A percentile compares a stretch with the other conserved stretches of the same genome.
Evolutionary conservation across 2,329 filamentous ascomycete species (phyloP).

Genomic region (Lachnellula arida): DNA sequence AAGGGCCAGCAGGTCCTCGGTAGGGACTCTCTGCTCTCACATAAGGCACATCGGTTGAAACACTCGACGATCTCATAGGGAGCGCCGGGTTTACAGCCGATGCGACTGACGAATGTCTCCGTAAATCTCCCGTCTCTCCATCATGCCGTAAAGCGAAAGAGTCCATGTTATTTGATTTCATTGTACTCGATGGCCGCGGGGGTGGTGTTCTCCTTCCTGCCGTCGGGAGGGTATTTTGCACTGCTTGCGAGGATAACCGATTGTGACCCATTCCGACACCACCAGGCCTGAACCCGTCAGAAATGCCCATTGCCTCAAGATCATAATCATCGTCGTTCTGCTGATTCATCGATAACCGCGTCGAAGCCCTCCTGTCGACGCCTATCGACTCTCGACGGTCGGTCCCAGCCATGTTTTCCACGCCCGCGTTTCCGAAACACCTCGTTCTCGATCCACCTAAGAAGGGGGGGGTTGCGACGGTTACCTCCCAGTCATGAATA

Average conservation of each 20-base stretch:
- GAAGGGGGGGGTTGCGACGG: background rate
- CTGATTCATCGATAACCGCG: conserved; percentile 38
- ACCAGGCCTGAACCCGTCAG: conserved; percentile 47
- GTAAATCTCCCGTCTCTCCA: conserved; percentile 35
- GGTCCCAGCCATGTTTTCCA: conserved; percentile 37
- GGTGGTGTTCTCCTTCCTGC: conserved; percentile 26
- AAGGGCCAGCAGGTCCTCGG: conserved; percentile 59
- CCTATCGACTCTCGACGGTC: conserved; percentile 36
- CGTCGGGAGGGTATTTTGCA: conserved; percentile 18
- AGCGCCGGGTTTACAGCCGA: conserved; percentile 9
- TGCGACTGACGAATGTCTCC: conserved; percentile 16
- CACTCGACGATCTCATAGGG: conserved; percentile 25
- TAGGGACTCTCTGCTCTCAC: conserved; percentile 48
- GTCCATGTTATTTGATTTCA: conserved; percentile 48
- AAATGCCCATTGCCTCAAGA: conserved; percentile 46
- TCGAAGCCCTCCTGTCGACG: conserved; percentile 41
- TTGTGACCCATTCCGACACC: conserved; percentile 14
- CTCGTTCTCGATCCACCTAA: conserved; percentile 13
- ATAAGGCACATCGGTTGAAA: conserved; percentile 24
- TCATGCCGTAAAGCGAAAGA: conserved; percentile 50
- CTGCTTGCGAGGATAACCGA: conserved; percentile 18
- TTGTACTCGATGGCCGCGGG: conserved; percentile 49
- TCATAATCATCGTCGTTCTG: conserved; percentile 46
- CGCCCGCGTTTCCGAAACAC: conserved; percentile 12
- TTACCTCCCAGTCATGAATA: conserved; percentile 17